Conservation (phyloP, 139 green algal species). For the Nannochloris sp. region DNA sequence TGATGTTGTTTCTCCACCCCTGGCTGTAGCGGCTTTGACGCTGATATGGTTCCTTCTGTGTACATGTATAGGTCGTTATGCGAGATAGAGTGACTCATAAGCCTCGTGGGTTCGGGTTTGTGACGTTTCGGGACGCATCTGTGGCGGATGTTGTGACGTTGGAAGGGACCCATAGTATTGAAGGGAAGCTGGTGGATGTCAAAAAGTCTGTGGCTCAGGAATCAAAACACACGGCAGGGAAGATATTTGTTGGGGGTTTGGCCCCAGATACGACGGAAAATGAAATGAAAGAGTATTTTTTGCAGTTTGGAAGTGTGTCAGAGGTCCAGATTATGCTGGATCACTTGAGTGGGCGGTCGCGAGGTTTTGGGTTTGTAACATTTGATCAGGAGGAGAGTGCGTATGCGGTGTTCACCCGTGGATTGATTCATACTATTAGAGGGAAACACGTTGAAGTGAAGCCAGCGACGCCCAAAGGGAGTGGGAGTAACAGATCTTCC, state of each 20-base stretch:
- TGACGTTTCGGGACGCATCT: constrained; percentile 53
- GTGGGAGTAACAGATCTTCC: constrained; percentile 22
- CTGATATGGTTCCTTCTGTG: neutral
- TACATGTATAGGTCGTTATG: constrained; percentile 64
- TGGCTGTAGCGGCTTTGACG: neutral
- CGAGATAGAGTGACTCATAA: constrained; percentile 48
- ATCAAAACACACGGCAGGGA: constrained; percentile 50
- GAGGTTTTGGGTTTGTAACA: constrained; percentile 80
- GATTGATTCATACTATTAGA: constrained; percentile 58
- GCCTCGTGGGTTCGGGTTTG: constrained; percentile 74
- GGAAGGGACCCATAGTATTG: constrained; percentile 47
- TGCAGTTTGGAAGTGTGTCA: constrained; percentile 36
- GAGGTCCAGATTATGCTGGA: constrained; percentile 76
- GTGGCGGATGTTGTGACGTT: constrained; percentile 44
- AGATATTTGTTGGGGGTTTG: constrained; percentile 82
- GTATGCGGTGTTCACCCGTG: constrained; percentile 47
- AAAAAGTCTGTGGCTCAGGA: constrained; percentile 69
- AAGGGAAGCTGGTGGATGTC: constrained; percentile 49
- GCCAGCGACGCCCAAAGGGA: constrained; percentile 64
- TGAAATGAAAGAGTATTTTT: constrained; percentile 47
- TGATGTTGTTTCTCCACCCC: neutral
- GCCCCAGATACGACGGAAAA: constrained; percentile 69
- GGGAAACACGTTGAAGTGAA: constrained; percentile 77
- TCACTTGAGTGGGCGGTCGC: constrained; percentile 54
- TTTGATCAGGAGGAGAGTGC: constrained; percentile 65